Conservation (phyloP, 495 filamentous ascomycete species). For the Penicillium macrosclerotiorum region DNA sequence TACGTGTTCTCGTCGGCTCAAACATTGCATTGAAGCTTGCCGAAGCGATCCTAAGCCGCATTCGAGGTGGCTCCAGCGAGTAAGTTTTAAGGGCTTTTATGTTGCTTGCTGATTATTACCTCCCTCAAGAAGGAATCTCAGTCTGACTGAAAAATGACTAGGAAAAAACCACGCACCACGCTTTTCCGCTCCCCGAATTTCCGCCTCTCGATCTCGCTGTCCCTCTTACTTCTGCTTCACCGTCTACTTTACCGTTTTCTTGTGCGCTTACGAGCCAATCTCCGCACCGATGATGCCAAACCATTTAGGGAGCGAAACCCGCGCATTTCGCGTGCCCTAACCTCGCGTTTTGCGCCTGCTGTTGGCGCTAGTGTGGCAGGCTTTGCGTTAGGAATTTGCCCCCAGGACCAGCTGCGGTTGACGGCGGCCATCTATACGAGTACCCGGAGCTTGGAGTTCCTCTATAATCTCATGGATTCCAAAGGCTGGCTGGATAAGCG, state of each 20-base stretch:
- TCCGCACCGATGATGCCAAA: conserved; percentile 69
- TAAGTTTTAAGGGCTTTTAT: too few relatives aligned
- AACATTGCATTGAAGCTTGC: conserved; percentile 68
- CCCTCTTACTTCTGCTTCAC: conserved; percentile 81
- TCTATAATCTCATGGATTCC: conserved; percentile 79
- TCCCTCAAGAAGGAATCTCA: too few relatives aligned
- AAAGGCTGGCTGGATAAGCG: conserved; percentile 73
- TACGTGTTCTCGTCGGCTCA: conserved; percentile 73
- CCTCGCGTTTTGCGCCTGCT: conserved; percentile 78
- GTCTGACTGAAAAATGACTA: too few relatives aligned
- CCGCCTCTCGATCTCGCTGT: conserved; percentile 75
- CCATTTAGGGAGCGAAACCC: conserved; percentile 85
- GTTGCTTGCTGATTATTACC: too few relatives aligned
- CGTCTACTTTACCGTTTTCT: conserved; percentile 90
- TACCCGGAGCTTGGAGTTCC: conserved; percentile 78
- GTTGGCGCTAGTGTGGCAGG: conserved; percentile 86
- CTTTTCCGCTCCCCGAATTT: conserved; percentile 69
- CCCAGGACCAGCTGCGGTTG: conserved; percentile 71
- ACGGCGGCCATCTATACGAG: conserved; percentile 76
- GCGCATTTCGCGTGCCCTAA: conserved; percentile 65
- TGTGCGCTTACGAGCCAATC: conserved; percentile 68
- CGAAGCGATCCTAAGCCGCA: conserved; percentile 51
- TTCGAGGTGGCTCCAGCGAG: conserved; percentile 37
- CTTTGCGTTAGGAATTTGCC: conserved; percentile 74
- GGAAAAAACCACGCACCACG: conserved; percentile 44